Evolutionary conservation across 257 asterid genomes (phyloP).

Genomic region (Solanum clarkiae): DNA sequence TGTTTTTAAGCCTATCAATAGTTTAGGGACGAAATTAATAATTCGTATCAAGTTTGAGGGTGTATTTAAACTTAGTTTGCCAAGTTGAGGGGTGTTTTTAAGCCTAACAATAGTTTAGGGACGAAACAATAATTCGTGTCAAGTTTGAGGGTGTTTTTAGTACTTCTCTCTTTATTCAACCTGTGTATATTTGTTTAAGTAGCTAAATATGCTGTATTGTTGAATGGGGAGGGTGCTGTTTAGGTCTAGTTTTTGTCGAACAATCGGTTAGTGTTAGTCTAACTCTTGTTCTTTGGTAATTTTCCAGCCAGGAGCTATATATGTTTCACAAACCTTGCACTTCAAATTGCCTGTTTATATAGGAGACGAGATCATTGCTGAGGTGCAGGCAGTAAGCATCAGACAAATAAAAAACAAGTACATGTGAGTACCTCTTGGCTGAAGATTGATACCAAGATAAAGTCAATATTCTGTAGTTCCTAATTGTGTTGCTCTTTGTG

Average conservation of each 20-base stretch:
- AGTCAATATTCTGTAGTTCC: background rate
- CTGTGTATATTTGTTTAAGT: no score
- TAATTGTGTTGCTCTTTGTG: background rate
- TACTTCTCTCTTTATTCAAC: no score
- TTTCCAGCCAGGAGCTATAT: constrained; percentile 74
- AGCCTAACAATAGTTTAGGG: no score
- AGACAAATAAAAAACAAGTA: constrained; percentile 32
- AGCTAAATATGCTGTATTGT: background rate
- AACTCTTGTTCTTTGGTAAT: background rate
- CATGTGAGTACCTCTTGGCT: constrained; percentile 26
- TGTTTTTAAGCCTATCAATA: no score
- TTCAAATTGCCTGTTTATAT: constrained; percentile 62
- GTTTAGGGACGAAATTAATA: no score
- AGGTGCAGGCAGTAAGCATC: constrained; percentile 40
- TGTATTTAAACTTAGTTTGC: no score
- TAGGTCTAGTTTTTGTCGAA: background rate
- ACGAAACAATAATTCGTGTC: no score
- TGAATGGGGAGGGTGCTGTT: background rate
- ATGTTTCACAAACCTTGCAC: constrained; percentile 61
- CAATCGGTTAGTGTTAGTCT: background rate
- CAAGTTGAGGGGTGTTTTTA: no score
- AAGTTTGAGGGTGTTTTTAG: no score
- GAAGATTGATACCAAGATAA: background rate
- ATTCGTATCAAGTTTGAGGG: no score
- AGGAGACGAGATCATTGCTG: constrained; percentile 52